phyloP scores from a whole-genome alignment of 2,329 filamentous ascomycete genomes.

The Meredithiella fracta region DNA sequence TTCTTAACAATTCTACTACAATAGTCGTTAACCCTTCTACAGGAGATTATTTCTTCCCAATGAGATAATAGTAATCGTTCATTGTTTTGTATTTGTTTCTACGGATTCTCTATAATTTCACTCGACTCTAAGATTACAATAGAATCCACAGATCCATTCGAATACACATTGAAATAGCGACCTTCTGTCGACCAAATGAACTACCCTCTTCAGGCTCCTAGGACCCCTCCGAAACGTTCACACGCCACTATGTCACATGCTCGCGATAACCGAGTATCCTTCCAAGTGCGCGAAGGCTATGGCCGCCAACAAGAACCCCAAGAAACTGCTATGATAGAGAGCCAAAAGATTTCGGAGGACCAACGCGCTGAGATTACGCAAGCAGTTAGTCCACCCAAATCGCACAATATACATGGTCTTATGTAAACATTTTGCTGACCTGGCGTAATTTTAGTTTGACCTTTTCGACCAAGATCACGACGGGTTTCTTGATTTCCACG shows the following conservation, averaged over 20 bases:
- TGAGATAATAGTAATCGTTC: no score
- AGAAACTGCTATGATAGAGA: slow-evolving; percentile 9
- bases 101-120: no score
- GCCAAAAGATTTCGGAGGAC: slow-evolving; percentile 16
- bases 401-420: no score
- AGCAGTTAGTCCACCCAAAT: slow-evolving; percentile 11
- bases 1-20: not conserved
- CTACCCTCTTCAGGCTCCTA: slow-evolving; percentile 13
- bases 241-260: slow-evolving; percentile 12
- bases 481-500: slow-evolving; percentile 87
- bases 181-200: slow-evolving; percentile 7
- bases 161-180: no score
- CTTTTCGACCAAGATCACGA: slow-evolving; percentile 24
- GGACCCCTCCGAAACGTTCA: slow-evolving; percentile 12
- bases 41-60: not conserved
- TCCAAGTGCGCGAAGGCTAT: slow-evolving; percentile 14
- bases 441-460: slow-evolving; percentile 12
- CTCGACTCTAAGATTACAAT: no score
- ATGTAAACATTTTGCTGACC: no score
- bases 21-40: not conserved
- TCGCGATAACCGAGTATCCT: slow-evolving; percentile 14
- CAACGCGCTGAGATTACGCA: slow-evolving; percentile 16
- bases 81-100: no score
- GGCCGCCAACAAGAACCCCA: slow-evolving; percentile 13
- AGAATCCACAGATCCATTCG: no score